Evolutionary conservation across 306 rosid species (phyloP).

Genomic region (Prosopis cineraria): DNA sequence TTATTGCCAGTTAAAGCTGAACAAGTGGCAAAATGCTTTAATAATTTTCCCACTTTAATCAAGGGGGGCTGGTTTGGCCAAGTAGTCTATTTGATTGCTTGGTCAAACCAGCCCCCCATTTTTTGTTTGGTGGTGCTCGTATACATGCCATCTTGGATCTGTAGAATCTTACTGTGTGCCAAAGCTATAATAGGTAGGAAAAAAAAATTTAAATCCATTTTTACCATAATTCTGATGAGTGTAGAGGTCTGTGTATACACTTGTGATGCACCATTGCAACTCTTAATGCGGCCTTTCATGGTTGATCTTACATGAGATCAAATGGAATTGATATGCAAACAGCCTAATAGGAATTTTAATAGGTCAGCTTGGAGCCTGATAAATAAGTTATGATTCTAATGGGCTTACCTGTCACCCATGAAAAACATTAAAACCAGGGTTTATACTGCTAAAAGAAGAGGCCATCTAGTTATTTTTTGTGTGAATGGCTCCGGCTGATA

Average conservation of each 20-base stretch:
- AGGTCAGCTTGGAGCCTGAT: not conserved
- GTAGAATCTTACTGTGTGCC: constrained; percentile 1
- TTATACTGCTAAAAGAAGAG: constrained; percentile 4
- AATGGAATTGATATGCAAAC: not conserved
- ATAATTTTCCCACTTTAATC: constrained; percentile 12
- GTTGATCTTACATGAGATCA: not conserved
- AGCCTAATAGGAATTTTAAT: not conserved
- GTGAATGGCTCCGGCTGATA: not conserved
- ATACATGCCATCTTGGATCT: constrained; percentile 21
- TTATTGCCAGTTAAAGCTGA: constrained; percentile 1
- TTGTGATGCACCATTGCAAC: not conserved
- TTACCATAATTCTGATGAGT: not conserved
- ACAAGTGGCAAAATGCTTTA: constrained; percentile 12
- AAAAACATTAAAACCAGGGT: not conserved
- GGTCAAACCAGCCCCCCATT: constrained; percentile 55
- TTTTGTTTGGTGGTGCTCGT: constrained; percentile 4
- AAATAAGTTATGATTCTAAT: constrained; percentile 2
- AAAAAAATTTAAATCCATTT: not conserved
- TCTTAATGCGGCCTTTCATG: constrained; percentile 14
- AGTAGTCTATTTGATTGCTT: constrained; percentile 38
- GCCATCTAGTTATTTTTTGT: not conserved
- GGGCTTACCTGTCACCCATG: not conserved
- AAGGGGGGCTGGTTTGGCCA: constrained; percentile 60
- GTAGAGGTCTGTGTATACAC: not conserved
- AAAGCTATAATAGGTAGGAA: constrained; percentile 9